A percentile compares a stretch with the other conserved stretches of the same genome.
phyloP scores from a whole-genome alignment of 2,329 filamentous ascomycete genomes.

The Cordyceps militaris region DNA sequence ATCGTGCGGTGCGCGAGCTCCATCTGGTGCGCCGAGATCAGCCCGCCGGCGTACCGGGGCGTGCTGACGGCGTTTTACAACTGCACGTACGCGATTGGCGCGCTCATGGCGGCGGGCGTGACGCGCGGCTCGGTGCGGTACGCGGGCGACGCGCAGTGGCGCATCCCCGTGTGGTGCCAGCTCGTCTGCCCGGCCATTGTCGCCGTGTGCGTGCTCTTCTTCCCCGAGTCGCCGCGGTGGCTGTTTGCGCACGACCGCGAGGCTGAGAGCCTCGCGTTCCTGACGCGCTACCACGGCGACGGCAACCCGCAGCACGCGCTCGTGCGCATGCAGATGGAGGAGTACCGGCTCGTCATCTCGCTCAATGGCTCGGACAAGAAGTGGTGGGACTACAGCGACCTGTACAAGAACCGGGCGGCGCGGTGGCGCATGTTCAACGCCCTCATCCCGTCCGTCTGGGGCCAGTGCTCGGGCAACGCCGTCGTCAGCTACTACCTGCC shows the following conservation, averaged over 20 bases:
- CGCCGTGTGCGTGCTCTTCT: conserved; percentile 17
- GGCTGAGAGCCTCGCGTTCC: conserved; percentile 30
- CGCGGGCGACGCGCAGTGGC: conserved; percentile 15
- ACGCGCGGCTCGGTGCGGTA: conserved; percentile 33
- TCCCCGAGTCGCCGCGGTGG: conserved; percentile 39
- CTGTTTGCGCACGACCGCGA: conserved; percentile 30
- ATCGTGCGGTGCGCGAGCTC: conserved; percentile 28
- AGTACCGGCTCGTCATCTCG: conserved; percentile 25
- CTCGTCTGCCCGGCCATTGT: conserved; percentile 9
- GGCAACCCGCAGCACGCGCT: conserved; percentile 32
- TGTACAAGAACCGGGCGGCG: conserved; percentile 25
- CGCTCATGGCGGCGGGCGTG: conserved; percentile 40
- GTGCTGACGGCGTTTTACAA: conserved; percentile 31
- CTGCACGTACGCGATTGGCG: conserved; percentile 34
- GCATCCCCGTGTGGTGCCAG: conserved; percentile 34
- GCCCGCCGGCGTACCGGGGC: conserved; percentile 36
- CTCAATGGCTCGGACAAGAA: conserved; percentile 31
- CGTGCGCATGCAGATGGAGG: conserved; percentile 33
- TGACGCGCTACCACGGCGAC: conserved; percentile 31
- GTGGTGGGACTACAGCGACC: conserved; percentile 34
- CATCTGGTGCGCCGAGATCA: conserved; percentile 37
- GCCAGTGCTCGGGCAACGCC: conserved; percentile 37
- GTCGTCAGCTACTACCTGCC: conserved; percentile 43
- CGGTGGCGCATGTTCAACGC: conserved; percentile 2
- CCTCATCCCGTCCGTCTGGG: conserved; percentile 24